Conservation (phyloP, 176 grass and related monocot species). For the Eremochloa ophiuroides region DNA sequence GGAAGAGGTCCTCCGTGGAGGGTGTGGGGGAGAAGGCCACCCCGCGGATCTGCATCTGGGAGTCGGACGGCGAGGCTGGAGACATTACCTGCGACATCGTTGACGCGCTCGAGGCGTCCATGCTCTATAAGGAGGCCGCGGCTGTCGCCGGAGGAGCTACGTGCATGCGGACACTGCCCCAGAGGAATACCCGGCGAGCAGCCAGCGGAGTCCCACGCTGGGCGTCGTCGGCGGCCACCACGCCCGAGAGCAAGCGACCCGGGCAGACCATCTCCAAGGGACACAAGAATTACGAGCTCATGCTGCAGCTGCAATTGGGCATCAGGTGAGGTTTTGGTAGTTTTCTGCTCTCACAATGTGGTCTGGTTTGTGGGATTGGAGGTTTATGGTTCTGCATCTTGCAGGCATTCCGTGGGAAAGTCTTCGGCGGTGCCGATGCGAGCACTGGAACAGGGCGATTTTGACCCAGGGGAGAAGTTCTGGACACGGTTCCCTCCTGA, state of each 20-base stretch:
- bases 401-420: constrained; percentile 69
- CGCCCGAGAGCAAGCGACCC: constrained; percentile 64
- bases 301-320: constrained; percentile 90
- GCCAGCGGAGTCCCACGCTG: constrained; percentile 32
- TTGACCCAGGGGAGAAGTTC: constrained; percentile 68
- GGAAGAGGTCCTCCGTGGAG: constrained; percentile 84
- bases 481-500: constrained; percentile 84
- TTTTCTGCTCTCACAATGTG: not conserved
- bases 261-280: constrained; percentile 96
- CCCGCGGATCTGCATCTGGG: constrained; percentile 99
- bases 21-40: constrained; percentile 35
- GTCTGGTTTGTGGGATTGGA: not conserved
- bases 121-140: constrained; percentile 65
- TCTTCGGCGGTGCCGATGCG: constrained; percentile 42
- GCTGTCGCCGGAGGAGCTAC: constrained; percentile 23
- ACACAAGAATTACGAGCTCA: constrained; percentile 96
- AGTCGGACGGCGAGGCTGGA: constrained; percentile 87
- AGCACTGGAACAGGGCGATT: constrained; percentile 44
- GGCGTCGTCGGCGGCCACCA: constrained; percentile 38
- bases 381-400: constrained; percentile 24
- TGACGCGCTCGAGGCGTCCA: constrained; percentile 74
- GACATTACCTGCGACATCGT: constrained; percentile 98
- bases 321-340: constrained; percentile 49
- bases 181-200: constrained; percentile 20
- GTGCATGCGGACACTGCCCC: constrained; percentile 2